These are phyloP conservation scores for Hanseniaspora nectarophila DNA, from an alignment of 805 yeast genomes.

Conservation along the genomic window DNA sequence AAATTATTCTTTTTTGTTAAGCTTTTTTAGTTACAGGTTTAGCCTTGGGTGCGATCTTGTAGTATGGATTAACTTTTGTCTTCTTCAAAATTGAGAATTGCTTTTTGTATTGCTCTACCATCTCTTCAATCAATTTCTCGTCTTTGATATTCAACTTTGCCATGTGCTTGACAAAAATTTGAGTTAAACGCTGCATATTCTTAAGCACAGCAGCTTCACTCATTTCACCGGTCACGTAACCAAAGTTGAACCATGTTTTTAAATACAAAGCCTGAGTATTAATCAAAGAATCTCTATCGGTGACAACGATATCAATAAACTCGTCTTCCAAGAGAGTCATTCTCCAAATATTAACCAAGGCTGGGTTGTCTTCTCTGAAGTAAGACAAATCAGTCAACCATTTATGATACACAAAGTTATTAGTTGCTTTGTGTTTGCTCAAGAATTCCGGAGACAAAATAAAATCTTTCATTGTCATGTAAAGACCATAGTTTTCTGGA, in stretches of 20 bases:
- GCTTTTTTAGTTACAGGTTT: no score
- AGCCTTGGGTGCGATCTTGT: background rate
- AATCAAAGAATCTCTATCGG: background rate
- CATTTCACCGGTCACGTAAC: background rate
- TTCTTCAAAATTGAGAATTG: background rate
- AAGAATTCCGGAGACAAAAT: background rate
- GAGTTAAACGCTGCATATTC: background rate
- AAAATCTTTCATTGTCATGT: background rate
- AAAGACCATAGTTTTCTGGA: background rate
- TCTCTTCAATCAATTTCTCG: background rate
- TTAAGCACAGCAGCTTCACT: background rate
- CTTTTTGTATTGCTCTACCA: background rate
- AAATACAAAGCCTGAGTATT: background rate
- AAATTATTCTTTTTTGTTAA: no score
- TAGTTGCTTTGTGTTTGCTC: background rate
- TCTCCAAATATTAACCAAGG: background rate
- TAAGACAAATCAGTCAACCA: background rate
- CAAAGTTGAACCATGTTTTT: background rate
- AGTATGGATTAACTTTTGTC: background rate
- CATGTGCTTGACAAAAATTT: background rate
- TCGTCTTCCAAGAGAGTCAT: background rate
- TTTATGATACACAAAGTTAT: background rate
- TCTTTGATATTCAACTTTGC: background rate
- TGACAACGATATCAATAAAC: background rate
- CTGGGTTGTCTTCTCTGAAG: background rate